These are phyloP conservation scores for Ascochyta rabiei DNA, from an alignment of 2,329 filamentous ascomycete species.

Conservation along the genomic window DNA sequence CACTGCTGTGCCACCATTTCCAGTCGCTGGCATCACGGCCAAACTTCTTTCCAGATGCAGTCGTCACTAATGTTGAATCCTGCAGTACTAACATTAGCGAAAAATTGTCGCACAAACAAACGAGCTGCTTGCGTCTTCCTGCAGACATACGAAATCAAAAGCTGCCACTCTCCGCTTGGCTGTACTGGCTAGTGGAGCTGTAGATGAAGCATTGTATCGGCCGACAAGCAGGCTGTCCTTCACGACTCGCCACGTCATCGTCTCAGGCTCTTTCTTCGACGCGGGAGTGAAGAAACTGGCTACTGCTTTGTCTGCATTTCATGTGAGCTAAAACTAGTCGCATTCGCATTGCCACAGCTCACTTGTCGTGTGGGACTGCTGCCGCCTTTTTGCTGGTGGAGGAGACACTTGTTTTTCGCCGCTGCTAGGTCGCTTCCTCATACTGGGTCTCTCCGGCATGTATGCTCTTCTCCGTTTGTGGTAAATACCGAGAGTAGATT, in stretches of 20 bases:
- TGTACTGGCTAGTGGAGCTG: slow-evolving; percentile 18
- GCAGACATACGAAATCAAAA: slow-evolving; percentile 47
- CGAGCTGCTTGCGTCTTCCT: neutral
- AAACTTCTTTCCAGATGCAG: slow-evolving; percentile 81
- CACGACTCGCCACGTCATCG: slow-evolving; percentile 70
- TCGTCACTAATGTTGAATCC: slow-evolving; percentile 87
- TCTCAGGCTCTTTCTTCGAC: slow-evolving; percentile 83
- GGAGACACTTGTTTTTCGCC: slow-evolving; percentile 60
- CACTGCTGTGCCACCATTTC: slow-evolving; percentile 86
- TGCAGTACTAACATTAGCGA: slow-evolving; percentile 43
- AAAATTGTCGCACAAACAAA: neutral
- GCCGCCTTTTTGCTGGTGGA: slow-evolving; percentile 62
- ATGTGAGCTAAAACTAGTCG: slow-evolving; percentile 4
- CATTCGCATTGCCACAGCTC: slow-evolving; percentile 30
- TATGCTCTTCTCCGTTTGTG: neutral
- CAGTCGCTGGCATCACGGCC: slow-evolving; percentile 75
- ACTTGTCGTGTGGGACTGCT: slow-evolving; percentile 62
- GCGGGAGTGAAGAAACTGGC: slow-evolving; percentile 86
- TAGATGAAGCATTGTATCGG: slow-evolving; percentile 62
- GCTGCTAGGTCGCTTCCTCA: slow-evolving; percentile 47
- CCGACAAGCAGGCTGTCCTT: slow-evolving; percentile 77
- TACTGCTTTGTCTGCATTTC: slow-evolving; percentile 66
- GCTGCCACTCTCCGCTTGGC: slow-evolving; percentile 42
- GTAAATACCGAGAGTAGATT: neutral
- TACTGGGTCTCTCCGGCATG: slow-evolving; percentile 29